Conservation (phyloP, 352 stramenopile genomes). For the Phytophthora palmivora region DNA sequence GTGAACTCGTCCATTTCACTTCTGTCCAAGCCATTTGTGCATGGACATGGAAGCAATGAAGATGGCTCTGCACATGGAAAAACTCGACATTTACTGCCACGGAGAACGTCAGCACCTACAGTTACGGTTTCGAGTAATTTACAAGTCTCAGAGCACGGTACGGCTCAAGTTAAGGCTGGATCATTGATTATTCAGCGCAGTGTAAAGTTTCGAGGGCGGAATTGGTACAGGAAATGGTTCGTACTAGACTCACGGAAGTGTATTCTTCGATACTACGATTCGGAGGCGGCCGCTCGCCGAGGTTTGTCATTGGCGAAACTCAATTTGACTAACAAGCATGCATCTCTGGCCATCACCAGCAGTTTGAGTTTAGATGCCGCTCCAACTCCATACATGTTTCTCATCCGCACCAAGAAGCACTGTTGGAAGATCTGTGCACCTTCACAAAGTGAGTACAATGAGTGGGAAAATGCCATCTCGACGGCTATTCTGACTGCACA, state of each 20-base stretch:
- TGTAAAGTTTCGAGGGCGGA: conserved; percentile 71
- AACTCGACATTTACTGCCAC: conserved; percentile 30
- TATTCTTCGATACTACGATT: conserved; percentile 80
- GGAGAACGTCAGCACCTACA: conserved; percentile 24
- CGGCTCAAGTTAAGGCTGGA: conserved; percentile 49
- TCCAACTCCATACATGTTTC: conserved; percentile 75
- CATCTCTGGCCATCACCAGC: conserved; percentile 68
- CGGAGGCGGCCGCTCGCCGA: conserved; percentile 57
- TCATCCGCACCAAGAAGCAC: conserved; percentile 66
- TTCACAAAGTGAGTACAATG: conserved; percentile 61
- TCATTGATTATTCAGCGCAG: conserved; percentile 75
- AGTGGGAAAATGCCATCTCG: conserved; percentile 81
- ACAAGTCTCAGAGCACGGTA: conserved; percentile 1
- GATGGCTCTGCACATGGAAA: conserved; percentile 30
- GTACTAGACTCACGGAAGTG: conserved; percentile 68
- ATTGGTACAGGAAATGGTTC: conserved; percentile 89
- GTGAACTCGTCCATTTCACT: conserved; percentile 81
- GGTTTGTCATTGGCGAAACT: conserved; percentile 70
- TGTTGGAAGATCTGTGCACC: conserved; percentile 78
- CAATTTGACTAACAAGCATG: conserved; percentile 70
- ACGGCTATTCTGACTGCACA: conserved; percentile 69
- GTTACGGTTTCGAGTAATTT: conserved; percentile 19
- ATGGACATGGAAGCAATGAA: conserved; percentile 31
- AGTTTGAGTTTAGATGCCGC: conserved; percentile 56
- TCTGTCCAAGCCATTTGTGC: conserved; percentile 70